A percentile compares a stretch with the other conserved stretches of the same genome.
phyloP scores from a whole-genome alignment of 306 rosid genomes.

The Cucumis hystrix region DNA sequence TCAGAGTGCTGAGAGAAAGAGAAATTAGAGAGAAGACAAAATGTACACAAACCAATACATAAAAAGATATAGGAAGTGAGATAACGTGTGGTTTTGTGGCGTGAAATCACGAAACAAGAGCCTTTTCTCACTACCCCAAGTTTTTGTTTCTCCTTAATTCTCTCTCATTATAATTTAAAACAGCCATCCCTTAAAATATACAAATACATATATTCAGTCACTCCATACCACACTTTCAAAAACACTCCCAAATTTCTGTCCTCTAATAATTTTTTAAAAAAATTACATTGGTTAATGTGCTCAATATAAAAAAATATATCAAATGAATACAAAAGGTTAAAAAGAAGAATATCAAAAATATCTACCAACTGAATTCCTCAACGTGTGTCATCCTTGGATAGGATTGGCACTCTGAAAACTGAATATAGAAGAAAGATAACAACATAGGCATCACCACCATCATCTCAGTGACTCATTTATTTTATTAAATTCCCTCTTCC shows the following conservation, averaged over 20 bases:
- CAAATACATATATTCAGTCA: too few relatives aligned
- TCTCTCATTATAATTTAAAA: not conserved
- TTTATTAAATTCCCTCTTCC: not conserved
- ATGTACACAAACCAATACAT: not conserved
- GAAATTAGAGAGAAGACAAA: not conserved
- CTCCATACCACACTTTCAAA: too few relatives aligned
- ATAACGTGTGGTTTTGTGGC: constrained; percentile 3
- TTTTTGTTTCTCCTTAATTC: not conserved
- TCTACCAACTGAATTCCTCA: not conserved
- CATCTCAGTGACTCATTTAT: not conserved
- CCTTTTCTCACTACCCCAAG: not conserved
- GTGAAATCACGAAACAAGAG: not conserved
- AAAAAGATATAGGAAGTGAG: not conserved
- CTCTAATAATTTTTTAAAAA: too few relatives aligned
- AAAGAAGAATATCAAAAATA: too few relatives aligned
- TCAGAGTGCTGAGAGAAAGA: not conserved
- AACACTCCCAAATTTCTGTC: too few relatives aligned
- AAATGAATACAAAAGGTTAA: too few relatives aligned
- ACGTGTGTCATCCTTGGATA: not conserved
- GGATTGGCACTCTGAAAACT: not conserved
- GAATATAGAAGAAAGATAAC: not conserved
- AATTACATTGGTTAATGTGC: too few relatives aligned
- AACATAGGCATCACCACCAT: not conserved
- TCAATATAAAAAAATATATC: too few relatives aligned
- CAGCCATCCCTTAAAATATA: not conserved